These are phyloP conservation scores for Hyaloscypha finlandica DNA, from an alignment of 495 filamentous ascomycete species.

Conservation along the genomic window DNA sequence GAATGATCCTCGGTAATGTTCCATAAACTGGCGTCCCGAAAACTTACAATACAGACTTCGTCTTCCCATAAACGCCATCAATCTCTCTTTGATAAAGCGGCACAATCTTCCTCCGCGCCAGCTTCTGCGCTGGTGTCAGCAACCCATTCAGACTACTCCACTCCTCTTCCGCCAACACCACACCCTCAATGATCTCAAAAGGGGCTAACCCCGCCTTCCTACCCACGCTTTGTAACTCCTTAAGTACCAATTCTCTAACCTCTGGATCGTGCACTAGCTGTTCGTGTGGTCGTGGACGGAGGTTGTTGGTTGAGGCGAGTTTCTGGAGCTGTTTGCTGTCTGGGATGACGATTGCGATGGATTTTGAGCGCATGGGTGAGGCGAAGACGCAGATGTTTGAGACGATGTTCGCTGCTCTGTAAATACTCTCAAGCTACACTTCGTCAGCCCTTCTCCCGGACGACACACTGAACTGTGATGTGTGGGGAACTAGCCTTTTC, in stretches of 20 bases:
- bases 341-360: slow-evolving; percentile 90
- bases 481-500: slow-evolving; percentile 59
- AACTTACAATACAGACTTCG: slow-evolving; percentile 1
- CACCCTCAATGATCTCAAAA: slow-evolving; percentile 89
- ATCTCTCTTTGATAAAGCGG: slow-evolving; percentile 65
- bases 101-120: slow-evolving; percentile 67
- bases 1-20: too few relatives aligned
- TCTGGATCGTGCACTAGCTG: slow-evolving; percentile 79
- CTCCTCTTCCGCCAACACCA: slow-evolving; percentile 89
- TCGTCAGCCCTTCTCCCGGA: slow-evolving; percentile 41
- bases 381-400: slow-evolving; percentile 93
- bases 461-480: slow-evolving; percentile 38
- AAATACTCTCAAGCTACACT: slow-evolving; percentile 76
- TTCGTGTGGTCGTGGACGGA: slow-evolving; percentile 68
- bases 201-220: slow-evolving; percentile 72
- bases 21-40: too few relatives aligned
- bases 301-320: slow-evolving; percentile 69
- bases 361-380: slow-evolving; percentile 72
- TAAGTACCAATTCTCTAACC: slow-evolving; percentile 70
- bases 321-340: slow-evolving; percentile 77
- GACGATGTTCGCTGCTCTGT: slow-evolving; percentile 79
- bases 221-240: slow-evolving; percentile 75
- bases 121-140: slow-evolving; percentile 74
- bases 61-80: slow-evolving; percentile 50
- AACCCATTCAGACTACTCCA: slow-evolving; percentile 90